Evolutionary conservation across 1,284 basidiomycete genomes (phyloP), one percentile per base, ranked within the genome.

Genomic region (Ganoderma lingzhi): DNA sequence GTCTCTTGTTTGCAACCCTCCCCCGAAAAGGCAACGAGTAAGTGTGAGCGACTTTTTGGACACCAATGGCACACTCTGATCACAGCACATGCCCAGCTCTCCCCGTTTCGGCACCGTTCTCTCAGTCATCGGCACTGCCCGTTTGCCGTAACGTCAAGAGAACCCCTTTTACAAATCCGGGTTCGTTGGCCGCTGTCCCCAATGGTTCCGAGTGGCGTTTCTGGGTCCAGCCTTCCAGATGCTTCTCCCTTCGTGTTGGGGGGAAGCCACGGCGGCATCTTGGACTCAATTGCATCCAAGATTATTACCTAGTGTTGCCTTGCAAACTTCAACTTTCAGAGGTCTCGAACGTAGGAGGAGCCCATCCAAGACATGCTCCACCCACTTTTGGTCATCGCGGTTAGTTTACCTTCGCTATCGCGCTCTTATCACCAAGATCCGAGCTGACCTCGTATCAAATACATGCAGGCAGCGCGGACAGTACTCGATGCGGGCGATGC

Each of bases 31-130:
- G 70, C 62, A 73, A 69, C 41, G 48, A 58, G 58, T 65, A 65
- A 58, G 70, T 69, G 64, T 69, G 72, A 60, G 72, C 60, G 64
- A 63, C 42, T 73, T 71, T 71, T 23, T 71, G 72, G 66, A 70
- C 65, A 62, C 70, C 55, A 63, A 66, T 67, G 39, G 56, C 63
- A 63, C 55, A 44, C 60, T 6, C 60, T 63, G 63, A 58, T 67
- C 65, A 53, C 59, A 67, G 59, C 63, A 58, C 63, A 67, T 68
- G 67, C 63, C 59, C 64, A 44, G 23, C 59, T 44, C 51, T 61
- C 48, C 51, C 48, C 28, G 65, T 48, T 44, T 62, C 39, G 59
- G 48, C 30, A 19, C 60, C 60, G 63, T 66, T n/a, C 35, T 23
- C 56, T 56, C 55, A 56, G 55, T 56, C 32, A 69, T 67, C 65